These are phyloP conservation scores for Fusarium armeniacum DNA, from an alignment of 2,329 filamentous ascomycete genomes.

Conservation along the genomic window DNA sequence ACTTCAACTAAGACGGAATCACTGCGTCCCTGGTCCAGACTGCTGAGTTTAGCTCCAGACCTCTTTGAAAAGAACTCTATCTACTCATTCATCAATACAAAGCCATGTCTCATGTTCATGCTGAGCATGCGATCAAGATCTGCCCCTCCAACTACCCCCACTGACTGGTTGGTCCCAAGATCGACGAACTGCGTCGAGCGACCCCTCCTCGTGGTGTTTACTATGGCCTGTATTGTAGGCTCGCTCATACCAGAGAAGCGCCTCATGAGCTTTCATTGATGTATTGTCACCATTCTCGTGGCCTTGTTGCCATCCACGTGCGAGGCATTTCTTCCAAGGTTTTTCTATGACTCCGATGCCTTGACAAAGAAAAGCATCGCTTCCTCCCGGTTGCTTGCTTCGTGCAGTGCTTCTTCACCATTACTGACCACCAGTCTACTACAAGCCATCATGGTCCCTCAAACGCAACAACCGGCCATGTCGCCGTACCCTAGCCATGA, in stretches of 20 bases:
- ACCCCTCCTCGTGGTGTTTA: conserved; percentile 52
- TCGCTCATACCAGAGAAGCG: conserved; percentile 17
- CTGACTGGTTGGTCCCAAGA: conserved; percentile 40
- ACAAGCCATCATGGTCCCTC: conserved; percentile 32
- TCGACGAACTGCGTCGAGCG: conserved; percentile 52
- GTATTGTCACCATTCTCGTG: conserved; percentile 36
- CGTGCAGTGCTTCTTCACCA: conserved; percentile 2
- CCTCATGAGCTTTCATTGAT: conserved; percentile 37
- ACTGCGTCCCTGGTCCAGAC: not conserved
- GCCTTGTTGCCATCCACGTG: conserved; percentile 47
- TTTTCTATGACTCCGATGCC: conserved; percentile 13
- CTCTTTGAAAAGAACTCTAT: not conserved
- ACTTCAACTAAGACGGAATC: not conserved
- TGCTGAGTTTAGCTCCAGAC: not conserved
- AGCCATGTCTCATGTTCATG: conserved; percentile 24
- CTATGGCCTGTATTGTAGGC: conserved; percentile 47
- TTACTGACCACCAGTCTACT: conserved; percentile 12
- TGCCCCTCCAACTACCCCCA: conserved; percentile 50
- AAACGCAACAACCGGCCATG: conserved; percentile 11
- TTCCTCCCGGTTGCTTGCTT: conserved; percentile 27
- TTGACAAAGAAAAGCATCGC: conserved; percentile 47
- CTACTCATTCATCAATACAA: conserved; percentile 23
- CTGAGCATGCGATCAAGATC: conserved; percentile 39
- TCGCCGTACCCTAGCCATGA: conserved; percentile 53
- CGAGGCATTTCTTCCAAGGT: conserved; percentile 34